Base-by-base conservation (phyloP, 2,329 filamentous ascomycete genomes). In the Periconia macrospinosa region DNA sequence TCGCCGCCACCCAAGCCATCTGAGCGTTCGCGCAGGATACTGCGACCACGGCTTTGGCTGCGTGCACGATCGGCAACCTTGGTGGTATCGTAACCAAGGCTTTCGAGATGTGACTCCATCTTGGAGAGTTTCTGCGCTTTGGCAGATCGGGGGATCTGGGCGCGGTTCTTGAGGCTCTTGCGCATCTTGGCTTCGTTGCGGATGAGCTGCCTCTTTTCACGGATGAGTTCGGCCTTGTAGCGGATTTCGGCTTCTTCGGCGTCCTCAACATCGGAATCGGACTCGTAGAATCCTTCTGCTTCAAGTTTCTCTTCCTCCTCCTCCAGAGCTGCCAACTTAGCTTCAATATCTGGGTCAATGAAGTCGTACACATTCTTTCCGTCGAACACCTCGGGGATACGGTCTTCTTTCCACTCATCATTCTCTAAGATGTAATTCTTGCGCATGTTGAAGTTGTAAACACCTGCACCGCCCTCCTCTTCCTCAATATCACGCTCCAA, bases 321-420 rank as follows among this genome's bases (percentile, higher is more conserved):
- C 76, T 99, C 94, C 33, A 99, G 83, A 52, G 91, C 91, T 48
- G 88, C 87, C 47, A 99, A 84, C 80, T 96, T 97, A 62, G 86
- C 84, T 69, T 96, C 94, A 71, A 99, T 99, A 52, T 99, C 95
- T 1, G 93, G 92, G 69, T 97, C 94, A 69, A 99, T 86, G 75
- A 91, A 99, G 76, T 99, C 94, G 78, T 93, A 94, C 53, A 99
- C 90, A 75, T 99, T 99, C 83, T 93, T 92, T 75, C 94, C 94
- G 70, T 97, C 87, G 75, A 92, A 89, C 46, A 97, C 83, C 76
- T 99, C 94, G 30, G 94, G 94, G 51, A 97, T 90, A 77, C 90
- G 91, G 79, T 99, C 95, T 73, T 96, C 85, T 75, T 96, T 96
- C 94, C 94, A 97, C 54, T 94, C 91, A 41, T 89, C 85, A 72